Evolutionary conservation across 441 rosid genomes (phyloP).

Genomic region (Jatropha multifida): DNA sequence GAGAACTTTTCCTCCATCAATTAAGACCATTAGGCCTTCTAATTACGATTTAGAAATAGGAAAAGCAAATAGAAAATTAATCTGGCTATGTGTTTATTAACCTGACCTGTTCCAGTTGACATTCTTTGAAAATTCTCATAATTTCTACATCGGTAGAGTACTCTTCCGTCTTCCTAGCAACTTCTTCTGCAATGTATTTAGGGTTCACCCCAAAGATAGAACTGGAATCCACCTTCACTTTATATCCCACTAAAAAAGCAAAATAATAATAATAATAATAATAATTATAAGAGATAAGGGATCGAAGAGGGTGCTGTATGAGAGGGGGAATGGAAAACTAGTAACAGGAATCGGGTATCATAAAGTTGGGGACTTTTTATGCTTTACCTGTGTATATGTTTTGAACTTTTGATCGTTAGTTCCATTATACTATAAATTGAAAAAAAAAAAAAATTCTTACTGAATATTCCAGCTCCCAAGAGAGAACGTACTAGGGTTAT

Average conservation of each 20-base stretch:
- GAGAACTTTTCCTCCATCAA: too few relatives aligned
- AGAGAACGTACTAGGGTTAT: slow-evolving; percentile 56
- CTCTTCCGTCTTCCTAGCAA: slow-evolving; percentile 40
- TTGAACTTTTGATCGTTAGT: not conserved
- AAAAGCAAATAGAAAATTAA: not conserved
- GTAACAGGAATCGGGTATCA: not conserved
- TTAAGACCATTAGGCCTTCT: too few relatives aligned
- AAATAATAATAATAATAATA: not conserved
- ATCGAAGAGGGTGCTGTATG: not conserved
- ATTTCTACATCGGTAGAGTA: slow-evolving; percentile 38
- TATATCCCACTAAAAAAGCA: slow-evolving; percentile 50
- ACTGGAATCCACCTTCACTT: slow-evolving; percentile 37
- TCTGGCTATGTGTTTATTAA: not conserved
- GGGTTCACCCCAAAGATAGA: slow-evolving; percentile 47
- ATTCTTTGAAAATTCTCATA: slow-evolving; percentile 30
- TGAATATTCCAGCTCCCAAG: slow-evolving; percentile 30
- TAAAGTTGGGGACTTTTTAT: not conserved
- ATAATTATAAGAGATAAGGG: not conserved
- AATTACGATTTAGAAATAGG: not conserved
- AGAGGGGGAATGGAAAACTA: not conserved
- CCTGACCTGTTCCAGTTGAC: slow-evolving; percentile 38
- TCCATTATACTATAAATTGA: not conserved
- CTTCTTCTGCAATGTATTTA: slow-evolving; percentile 40
- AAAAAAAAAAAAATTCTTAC: slow-evolving; percentile 24
- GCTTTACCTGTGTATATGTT: slow-evolving; percentile 1